Conservation (phyloP, 331 rosid species). For the Rhamnella rubrinervis region DNA sequence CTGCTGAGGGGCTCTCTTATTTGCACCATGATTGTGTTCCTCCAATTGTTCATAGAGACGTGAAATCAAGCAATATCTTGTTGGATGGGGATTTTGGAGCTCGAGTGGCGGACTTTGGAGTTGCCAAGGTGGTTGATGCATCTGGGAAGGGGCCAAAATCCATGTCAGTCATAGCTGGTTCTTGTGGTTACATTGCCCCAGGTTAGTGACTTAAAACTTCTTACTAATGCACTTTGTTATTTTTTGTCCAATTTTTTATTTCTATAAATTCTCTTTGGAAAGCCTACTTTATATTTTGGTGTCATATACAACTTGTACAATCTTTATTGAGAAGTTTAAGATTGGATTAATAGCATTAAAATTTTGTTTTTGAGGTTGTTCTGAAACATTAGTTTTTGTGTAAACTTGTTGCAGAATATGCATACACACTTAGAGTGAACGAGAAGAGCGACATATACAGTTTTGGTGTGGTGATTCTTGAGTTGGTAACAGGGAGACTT, state of each 20-base stretch:
- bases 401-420: slow-evolving; percentile 63
- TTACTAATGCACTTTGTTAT: neutral
- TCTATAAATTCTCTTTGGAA: neutral
- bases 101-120: slow-evolving; percentile 88
- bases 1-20: slow-evolving; percentile 95
- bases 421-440: slow-evolving; percentile 84
- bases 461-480: slow-evolving; percentile 88
- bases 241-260: neutral
- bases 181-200: slow-evolving; percentile 97
- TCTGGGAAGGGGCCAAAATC: slow-evolving; percentile 59
- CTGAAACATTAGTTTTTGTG: neutral
- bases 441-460: slow-evolving; percentile 97
- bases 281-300: neutral
- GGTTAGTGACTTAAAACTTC: slow-evolving; percentile 39
- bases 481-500: slow-evolving; percentile 67
- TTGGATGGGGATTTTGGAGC: slow-evolving; percentile 80
- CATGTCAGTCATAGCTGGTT: slow-evolving; percentile 91
- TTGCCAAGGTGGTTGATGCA: slow-evolving; percentile 73
- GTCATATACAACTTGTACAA: neutral
- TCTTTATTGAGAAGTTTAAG: neutral
- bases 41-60: slow-evolving; percentile 88
- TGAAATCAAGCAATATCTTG: slow-evolving; percentile 86
- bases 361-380: neutral
- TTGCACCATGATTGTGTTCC: slow-evolving; percentile 96
- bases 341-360: neutral